Evolutionary conservation across 75 land plant genomes (phyloP).

Genomic region (Azolla pinnata): DNA sequence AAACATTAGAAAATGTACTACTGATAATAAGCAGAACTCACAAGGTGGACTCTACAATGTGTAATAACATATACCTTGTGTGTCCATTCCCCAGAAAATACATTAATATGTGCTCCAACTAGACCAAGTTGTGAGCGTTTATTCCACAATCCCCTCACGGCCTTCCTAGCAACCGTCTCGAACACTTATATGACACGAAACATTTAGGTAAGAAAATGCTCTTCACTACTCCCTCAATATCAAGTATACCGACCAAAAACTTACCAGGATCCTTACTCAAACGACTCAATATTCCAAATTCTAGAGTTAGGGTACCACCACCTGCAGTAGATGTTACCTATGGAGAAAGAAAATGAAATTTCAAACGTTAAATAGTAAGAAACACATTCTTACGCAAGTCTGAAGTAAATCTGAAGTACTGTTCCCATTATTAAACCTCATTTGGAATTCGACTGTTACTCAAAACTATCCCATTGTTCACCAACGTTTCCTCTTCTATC

Average conservation of each 20-base stretch:
- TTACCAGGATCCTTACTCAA: constrained; percentile 79
- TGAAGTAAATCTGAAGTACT: too few relatives aligned
- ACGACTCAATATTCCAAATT: constrained; percentile 90
- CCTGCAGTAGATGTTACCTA: constrained; percentile 99
- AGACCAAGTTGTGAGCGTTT: constrained; percentile 80
- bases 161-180: constrained; percentile 84
- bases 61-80: constrained; percentile 55
- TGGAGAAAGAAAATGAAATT: too few relatives aligned
- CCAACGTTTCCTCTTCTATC: too few relatives aligned
- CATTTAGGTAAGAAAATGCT: neutral
- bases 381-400: too few relatives aligned
- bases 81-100: constrained; percentile 97
- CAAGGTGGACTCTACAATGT: too few relatives aligned
- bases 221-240: neutral
- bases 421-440: too few relatives aligned
- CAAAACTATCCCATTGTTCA: too few relatives aligned
- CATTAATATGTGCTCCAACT: constrained; percentile 95
- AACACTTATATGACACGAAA: constrained; percentile 42
- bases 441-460: too few relatives aligned
- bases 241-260: neutral
- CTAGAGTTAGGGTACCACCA: constrained; percentile 91
- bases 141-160: constrained; percentile 90
- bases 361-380: too few relatives aligned
- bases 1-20: neutral
- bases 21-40: too few relatives aligned